phyloP scores from a whole-genome alignment of 805 yeast species.

The Zygosaccharomyces bisporus region DNA sequence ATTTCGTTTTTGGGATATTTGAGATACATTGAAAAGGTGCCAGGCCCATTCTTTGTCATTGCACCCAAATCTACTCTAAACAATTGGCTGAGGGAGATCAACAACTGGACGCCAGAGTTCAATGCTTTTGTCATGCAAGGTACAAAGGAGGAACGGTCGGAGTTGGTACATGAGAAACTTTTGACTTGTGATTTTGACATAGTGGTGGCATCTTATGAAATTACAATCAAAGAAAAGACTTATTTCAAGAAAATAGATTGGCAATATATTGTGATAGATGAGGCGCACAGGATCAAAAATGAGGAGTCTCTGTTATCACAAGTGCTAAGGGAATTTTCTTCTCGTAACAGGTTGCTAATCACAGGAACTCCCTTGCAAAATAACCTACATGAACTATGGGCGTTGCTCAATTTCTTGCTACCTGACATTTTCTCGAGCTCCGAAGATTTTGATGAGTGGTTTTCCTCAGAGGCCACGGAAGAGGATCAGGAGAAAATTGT shows the following conservation, averaged over 20 bases:
- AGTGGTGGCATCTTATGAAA: slow-evolving; percentile 67
- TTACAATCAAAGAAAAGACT: slow-evolving; percentile 70
- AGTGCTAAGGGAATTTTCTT: slow-evolving; percentile 67
- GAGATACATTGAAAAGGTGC: slow-evolving; percentile 53
- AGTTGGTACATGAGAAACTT: slow-evolving; percentile 48
- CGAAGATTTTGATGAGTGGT: slow-evolving; percentile 75
- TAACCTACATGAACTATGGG: slow-evolving; percentile 79
- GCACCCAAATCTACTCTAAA: slow-evolving; percentile 80
- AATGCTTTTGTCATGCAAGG: slow-evolving; percentile 69
- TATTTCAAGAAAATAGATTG: slow-evolving; percentile 62
- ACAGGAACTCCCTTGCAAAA: slow-evolving; percentile 84
- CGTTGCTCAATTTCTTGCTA: slow-evolving; percentile 65
- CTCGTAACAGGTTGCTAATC: slow-evolving; percentile 64
- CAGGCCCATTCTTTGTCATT: slow-evolving; percentile 72
- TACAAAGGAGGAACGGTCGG: slow-evolving; percentile 61
- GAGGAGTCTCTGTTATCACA: slow-evolving; percentile 71
- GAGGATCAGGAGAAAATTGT: slow-evolving; percentile 51
- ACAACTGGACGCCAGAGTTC: slow-evolving; percentile 77
- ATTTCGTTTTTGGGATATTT: slow-evolving; percentile 72
- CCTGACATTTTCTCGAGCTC: slow-evolving; percentile 78
- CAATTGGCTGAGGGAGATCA: slow-evolving; percentile 76
- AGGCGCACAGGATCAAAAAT: slow-evolving; percentile 76
- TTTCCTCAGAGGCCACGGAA: slow-evolving; percentile 42
- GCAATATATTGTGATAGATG: slow-evolving; percentile 77
- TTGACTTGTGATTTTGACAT: slow-evolving; percentile 67